Percentiles rank a stretch among this genome's conserved stretches.
These are phyloP conservation scores for Termitomyces heimii DNA, from an alignment of 768 basidiomycete species.

Conservation along the genomic window DNA sequence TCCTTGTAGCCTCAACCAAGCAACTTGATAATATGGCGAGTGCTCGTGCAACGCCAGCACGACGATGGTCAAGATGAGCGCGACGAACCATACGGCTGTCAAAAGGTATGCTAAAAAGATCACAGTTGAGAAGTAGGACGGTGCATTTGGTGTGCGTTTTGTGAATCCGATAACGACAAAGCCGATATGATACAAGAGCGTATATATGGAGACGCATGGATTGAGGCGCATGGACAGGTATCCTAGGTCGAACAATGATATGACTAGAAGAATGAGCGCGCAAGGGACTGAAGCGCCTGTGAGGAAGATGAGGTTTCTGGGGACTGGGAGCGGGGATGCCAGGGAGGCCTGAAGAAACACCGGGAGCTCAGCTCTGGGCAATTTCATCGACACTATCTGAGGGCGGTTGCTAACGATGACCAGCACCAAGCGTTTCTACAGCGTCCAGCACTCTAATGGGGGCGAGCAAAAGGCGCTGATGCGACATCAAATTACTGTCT, in stretches of 20 bases:
- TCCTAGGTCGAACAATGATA: constrained; percentile 28
- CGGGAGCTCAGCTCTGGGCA: constrained; percentile 11
- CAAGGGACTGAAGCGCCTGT: constrained; percentile 20
- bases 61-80: constrained; percentile 22
- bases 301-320: constrained; percentile 21
- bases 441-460: constrained; percentile 22
- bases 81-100: constrained; percentile 23
- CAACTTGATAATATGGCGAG: constrained; percentile 12
- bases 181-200: constrained; percentile 21
- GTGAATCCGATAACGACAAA: constrained; percentile 21
- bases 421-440: constrained; percentile 20
- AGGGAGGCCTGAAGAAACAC: constrained; percentile 3
- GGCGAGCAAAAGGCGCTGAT: neutral
- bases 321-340: constrained; percentile 15
- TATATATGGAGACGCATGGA: constrained; percentile 23
- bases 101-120: constrained; percentile 24
- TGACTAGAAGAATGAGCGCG: constrained; percentile 19
- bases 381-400: constrained; percentile 7
- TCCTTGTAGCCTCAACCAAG: constrained; percentile 17
- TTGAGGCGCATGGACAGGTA: constrained; percentile 27
- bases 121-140: constrained; percentile 27
- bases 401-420: constrained; percentile 17
- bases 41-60: constrained; percentile 16
- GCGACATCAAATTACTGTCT: neutral
- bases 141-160: constrained; percentile 18